A percentile compares a stretch with the other conserved stretches of the same genome.
Evolutionary conservation across 192 early-diverging fungal species (phyloP).

Genomic region (Bifiguratus adelaidae): DNA sequence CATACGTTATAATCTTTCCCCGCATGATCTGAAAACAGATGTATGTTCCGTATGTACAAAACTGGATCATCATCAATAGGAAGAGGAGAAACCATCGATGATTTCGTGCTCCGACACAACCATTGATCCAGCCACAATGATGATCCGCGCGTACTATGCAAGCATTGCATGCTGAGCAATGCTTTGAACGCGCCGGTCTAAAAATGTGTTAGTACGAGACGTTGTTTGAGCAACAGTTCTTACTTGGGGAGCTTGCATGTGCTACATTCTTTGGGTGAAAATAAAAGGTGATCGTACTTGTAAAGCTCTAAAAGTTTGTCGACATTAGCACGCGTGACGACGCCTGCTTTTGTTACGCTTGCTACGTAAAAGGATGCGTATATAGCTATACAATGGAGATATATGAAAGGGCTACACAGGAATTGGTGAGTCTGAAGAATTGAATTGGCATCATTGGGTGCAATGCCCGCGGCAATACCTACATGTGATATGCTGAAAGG

Average conservation of each 20-base stretch:
- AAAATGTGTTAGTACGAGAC: neutral
- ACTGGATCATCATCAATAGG: slow-evolving; percentile 27
- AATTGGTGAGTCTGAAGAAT: neutral
- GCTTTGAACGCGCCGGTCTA: slow-evolving; percentile 44
- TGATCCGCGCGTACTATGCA: slow-evolving; percentile 36
- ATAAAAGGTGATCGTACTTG: slow-evolving; percentile 31
- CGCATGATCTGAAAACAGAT: slow-evolving; percentile 26
- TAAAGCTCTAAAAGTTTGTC: slow-evolving; percentile 24
- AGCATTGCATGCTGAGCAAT: slow-evolving; percentile 41
- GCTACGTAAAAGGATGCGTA: slow-evolving; percentile 34
- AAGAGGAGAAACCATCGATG: slow-evolving; percentile 41
- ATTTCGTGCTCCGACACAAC: slow-evolving; percentile 40
- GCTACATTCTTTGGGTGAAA: slow-evolving; percentile 31
- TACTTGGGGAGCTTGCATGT: slow-evolving; percentile 44
- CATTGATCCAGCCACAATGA: slow-evolving; percentile 44
- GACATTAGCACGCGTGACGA: slow-evolving; percentile 27
- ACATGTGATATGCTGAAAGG: slow-evolving; percentile 18
- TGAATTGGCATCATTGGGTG: neutral
- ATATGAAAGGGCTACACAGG: slow-evolving; percentile 21
- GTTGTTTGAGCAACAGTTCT: neutral
- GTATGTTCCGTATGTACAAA: slow-evolving; percentile 36
- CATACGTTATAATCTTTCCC: slow-evolving; percentile 16
- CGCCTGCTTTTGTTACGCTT: slow-evolving; percentile 29
- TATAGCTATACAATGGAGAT: slow-evolving; percentile 23
- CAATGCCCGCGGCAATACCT: neutral